These are phyloP conservation scores for Sugiyamaella paludigena DNA, from an alignment of 1,139 yeast species.

Conservation along the genomic window DNA sequence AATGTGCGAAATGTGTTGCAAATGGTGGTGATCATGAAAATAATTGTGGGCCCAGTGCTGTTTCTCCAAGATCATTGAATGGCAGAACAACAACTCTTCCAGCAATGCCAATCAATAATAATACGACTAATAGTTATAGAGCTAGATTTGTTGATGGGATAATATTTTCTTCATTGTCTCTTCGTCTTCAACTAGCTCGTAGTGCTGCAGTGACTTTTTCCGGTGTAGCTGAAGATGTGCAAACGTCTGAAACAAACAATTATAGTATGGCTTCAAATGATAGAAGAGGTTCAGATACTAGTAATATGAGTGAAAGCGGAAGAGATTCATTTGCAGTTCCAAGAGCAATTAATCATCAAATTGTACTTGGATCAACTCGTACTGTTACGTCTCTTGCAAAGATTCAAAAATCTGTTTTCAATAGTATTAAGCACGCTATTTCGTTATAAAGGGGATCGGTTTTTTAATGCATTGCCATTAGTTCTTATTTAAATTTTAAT, in stretches of 20 bases:
- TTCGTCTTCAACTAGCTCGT: slow-evolving; percentile 14
- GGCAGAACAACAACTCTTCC: slow-evolving; percentile 1
- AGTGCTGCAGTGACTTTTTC: not conserved
- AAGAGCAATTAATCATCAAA: slow-evolving; percentile 6
- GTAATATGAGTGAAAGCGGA: not conserved
- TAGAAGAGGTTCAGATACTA: not conserved
- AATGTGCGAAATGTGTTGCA: not conserved
- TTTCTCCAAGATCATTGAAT: not conserved
- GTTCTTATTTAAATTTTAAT: too few species aligned
- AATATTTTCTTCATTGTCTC: slow-evolving; percentile 18
- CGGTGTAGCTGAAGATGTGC: not conserved
- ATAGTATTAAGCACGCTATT: slow-evolving; percentile 14
- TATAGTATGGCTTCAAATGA: not conserved
- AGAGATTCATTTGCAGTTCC: slow-evolving; percentile 1
- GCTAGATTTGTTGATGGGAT: slow-evolving; percentile 23
- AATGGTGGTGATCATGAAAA: not conserved
- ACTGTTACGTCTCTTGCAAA: slow-evolving; percentile 12
- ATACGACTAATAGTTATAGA: slow-evolving; percentile 1
- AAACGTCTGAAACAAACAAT: not conserved
- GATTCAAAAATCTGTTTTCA: slow-evolving; percentile 12
- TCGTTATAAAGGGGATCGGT: too few species aligned
- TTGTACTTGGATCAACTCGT: slow-evolving; percentile 11
- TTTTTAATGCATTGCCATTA: too few species aligned
- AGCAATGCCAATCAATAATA: not conserved
- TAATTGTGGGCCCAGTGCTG: not conserved